phyloP scores from a whole-genome alignment of 495 filamentous ascomycete genomes.

The Neurospora sp. region DNA sequence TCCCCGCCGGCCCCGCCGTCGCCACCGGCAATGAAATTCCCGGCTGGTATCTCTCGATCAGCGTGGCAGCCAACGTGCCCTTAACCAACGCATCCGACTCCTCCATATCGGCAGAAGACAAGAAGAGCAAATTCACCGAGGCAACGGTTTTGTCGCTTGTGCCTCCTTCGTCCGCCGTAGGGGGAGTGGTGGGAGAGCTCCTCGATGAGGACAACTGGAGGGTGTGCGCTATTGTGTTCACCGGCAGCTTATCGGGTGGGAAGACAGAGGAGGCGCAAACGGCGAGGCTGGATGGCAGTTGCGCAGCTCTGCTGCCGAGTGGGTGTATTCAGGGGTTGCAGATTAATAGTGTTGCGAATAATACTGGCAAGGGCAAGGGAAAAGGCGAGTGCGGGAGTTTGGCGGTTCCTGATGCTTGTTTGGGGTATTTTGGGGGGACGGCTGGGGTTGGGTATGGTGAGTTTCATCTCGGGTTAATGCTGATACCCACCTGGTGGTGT shows the following conservation, averaged over 20 bases:
- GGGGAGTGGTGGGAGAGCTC: no score
- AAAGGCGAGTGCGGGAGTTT: slow-evolving; percentile 3
- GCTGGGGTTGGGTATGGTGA: slow-evolving; percentile 8
- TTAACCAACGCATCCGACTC: not conserved
- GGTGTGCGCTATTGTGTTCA: slow-evolving; percentile 14
- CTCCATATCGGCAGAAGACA: not conserved
- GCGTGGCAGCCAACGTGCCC: slow-evolving; percentile 8
- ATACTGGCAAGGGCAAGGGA: not conserved
- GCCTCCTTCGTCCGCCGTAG: not conserved
- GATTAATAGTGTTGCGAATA: slow-evolving; percentile 3
- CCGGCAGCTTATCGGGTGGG: not conserved
- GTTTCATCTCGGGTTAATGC: not conserved
- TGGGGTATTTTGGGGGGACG: not conserved
- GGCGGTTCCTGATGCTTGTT: slow-evolving; percentile 6
- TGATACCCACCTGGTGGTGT: not conserved
- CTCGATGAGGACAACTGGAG: slow-evolving; percentile 1
- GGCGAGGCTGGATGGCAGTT: not conserved
- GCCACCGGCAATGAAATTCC: not conserved
- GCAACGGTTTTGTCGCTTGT: slow-evolving; percentile 5
- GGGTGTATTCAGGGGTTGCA: slow-evolving; percentile 12
- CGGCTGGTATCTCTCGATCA: slow-evolving; percentile 7
- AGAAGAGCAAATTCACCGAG: not conserved
- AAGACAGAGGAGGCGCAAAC: not conserved
- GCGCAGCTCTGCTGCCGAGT: not conserved
- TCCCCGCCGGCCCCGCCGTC: slow-evolving; percentile 2